These are phyloP conservation scores for Rhizophora apiculata DNA, from an alignment of 345 rosid species.

Conservation along the genomic window DNA sequence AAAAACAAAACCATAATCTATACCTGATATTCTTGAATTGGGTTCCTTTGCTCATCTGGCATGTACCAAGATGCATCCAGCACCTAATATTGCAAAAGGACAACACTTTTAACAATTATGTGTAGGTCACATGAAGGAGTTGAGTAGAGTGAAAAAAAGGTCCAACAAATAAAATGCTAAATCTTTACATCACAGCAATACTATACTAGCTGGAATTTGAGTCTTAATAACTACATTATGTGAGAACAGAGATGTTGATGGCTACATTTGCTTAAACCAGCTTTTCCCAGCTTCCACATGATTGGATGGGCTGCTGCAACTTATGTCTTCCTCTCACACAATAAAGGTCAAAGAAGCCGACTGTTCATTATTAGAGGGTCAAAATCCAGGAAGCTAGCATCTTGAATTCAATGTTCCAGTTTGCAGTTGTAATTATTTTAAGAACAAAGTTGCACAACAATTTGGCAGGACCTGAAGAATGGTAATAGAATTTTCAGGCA, in stretches of 20 bases:
- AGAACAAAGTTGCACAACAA: too few species aligned
- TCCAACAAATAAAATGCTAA: too few species aligned
- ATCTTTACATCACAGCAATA: too few species aligned
- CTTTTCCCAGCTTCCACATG: not conserved
- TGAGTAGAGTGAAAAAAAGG: not conserved
- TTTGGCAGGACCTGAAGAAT: too few species aligned
- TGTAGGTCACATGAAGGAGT: not conserved
- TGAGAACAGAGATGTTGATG: not conserved
- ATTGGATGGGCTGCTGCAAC: not conserved
- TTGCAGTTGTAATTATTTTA: too few species aligned
- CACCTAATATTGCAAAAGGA: slow-evolving; percentile 40
- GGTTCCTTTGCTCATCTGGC: slow-evolving; percentile 97
- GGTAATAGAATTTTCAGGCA: too few species aligned
- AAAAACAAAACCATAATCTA: slow-evolving; percentile 10
- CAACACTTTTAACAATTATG: not conserved
- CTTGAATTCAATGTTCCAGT: not conserved
- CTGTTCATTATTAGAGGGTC: not conserved
- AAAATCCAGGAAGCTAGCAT: not conserved
- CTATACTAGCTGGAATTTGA: too few species aligned
- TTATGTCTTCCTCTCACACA: not conserved
- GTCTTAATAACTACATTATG: too few species aligned
- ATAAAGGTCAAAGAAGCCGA: not conserved
- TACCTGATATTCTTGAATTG: slow-evolving; percentile 98
- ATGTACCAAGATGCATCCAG: slow-evolving; percentile 98
- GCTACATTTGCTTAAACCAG: not conserved